Percentiles rank a stretch among this genome's conserved stretches.
Evolutionary conservation across 768 basidiomycete species (phyloP).

Genomic region (Botryobasidium botryosum): DNA sequence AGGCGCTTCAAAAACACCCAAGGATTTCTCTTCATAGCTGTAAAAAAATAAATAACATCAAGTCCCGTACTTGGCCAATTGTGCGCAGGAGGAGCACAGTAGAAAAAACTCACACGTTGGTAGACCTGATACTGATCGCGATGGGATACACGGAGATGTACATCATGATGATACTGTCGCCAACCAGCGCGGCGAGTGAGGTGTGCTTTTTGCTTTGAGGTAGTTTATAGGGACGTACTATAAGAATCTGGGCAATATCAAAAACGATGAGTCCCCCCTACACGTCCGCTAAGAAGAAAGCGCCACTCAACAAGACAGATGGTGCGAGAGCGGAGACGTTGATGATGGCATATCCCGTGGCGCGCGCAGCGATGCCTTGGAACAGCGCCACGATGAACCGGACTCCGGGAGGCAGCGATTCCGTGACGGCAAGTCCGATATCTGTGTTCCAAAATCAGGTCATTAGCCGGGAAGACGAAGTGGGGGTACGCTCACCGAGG

Average conservation of each 20-base stretch:
- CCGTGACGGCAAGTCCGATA: not conserved
- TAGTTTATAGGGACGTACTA: not conserved
- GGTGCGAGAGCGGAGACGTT: not conserved
- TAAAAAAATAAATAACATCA: not conserved
- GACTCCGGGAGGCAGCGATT: not conserved
- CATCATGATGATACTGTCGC: slow-evolving; percentile 1
- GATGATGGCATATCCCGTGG: not conserved
- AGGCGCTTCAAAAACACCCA: slow-evolving; percentile 45
- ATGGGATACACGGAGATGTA: slow-evolving; percentile 21
- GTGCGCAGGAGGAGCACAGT: not conserved
- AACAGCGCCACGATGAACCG: not conserved
- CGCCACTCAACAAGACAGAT: too few species aligned
- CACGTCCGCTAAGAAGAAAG: too few species aligned
- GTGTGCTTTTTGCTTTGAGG: too few species aligned
- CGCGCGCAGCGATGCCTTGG: not conserved
- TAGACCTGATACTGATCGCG: slow-evolving; percentile 52
- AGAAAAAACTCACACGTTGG: slow-evolving; percentile 34
- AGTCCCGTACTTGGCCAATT: too few species aligned
- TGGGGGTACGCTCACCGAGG: too few species aligned
- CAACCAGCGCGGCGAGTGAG: not conserved
- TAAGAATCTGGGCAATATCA: too few species aligned
- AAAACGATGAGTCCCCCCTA: too few species aligned
- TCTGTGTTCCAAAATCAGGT: too few species aligned
- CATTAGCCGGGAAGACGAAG: too few species aligned
- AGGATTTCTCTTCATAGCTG: slow-evolving; percentile 64